phyloP scores from a whole-genome alignment of 2,329 filamentous ascomycete genomes.

The Pseudocercospora musae region DNA sequence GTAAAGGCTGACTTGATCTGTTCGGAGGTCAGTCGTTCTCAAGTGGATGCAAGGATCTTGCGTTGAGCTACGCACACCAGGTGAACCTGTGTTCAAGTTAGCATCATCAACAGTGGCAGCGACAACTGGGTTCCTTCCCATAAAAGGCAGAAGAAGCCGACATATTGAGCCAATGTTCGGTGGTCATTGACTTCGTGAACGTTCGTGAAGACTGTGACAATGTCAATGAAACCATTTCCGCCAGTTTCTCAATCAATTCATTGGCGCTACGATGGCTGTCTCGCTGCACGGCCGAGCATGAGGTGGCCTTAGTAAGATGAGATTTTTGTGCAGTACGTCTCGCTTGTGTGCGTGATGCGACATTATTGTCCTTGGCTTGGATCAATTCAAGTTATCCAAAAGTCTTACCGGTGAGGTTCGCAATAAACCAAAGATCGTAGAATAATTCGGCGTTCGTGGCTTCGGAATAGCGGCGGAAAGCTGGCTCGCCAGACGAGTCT shows the following conservation, averaged over 20 bases:
- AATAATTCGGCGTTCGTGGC: slow-evolving; percentile 56
- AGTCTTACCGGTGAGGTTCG: slow-evolving; percentile 51
- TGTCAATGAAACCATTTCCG: too few species aligned
- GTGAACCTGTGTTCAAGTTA: slow-evolving; percentile 43
- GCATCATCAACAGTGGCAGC: too few species aligned
- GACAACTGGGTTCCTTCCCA: slow-evolving; percentile 41
- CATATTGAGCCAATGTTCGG: slow-evolving; percentile 42
- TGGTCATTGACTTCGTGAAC: slow-evolving; percentile 55
- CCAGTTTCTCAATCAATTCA: too few species aligned
- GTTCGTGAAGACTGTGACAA: slow-evolving; percentile 51
- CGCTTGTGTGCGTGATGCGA: too few species aligned
- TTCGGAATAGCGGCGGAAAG: slow-evolving; percentile 45
- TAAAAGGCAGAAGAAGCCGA: slow-evolving; percentile 53
- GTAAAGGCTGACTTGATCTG: slow-evolving; percentile 57
- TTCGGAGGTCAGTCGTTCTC: too few species aligned
- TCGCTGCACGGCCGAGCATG: too few species aligned
- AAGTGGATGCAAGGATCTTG: too few species aligned
- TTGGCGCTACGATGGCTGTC: too few species aligned
- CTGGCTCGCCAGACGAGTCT: slow-evolving; percentile 18
- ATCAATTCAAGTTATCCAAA: too few species aligned
- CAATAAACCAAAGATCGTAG: slow-evolving; percentile 61
- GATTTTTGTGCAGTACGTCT: too few species aligned
- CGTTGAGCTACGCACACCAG: slow-evolving; percentile 43
- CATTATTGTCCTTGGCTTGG: too few species aligned
- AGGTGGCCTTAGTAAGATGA: too few species aligned